phyloP scores from a whole-genome alignment of 768 basidiomycete genomes.

The Lactarius tabidus region DNA sequence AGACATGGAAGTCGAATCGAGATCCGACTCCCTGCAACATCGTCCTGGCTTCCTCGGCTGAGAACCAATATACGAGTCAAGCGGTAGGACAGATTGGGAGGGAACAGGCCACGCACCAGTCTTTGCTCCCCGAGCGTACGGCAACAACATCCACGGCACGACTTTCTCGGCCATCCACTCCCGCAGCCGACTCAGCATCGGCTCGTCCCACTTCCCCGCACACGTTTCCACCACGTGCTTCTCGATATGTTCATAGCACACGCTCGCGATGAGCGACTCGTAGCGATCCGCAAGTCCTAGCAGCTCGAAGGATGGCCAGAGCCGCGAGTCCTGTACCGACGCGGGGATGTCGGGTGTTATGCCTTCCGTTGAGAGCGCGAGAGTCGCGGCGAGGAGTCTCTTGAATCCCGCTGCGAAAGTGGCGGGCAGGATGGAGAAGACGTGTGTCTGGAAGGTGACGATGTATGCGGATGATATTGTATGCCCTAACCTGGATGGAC shows the following conservation, averaged over 20 bases:
- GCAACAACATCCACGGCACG: conserved; percentile 80
- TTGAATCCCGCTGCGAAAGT: conserved; percentile 68
- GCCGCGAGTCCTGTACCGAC: conserved; percentile 33
- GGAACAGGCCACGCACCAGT: conserved; percentile 40
- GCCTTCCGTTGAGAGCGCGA: conserved; percentile 31
- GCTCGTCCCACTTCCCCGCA: conserved; percentile 62
- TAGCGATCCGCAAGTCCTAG: conserved; percentile 80
- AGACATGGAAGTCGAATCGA: conserved; percentile 88
- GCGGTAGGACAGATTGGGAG: not conserved
- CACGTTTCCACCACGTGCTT: conserved; percentile 62
- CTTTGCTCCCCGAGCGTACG: conserved; percentile 66
- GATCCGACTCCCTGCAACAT: conserved; percentile 76
- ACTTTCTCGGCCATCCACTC: conserved; percentile 78
- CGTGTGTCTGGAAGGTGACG: conserved; percentile 65
- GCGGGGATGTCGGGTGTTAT: conserved; percentile 20
- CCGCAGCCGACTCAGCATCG: conserved; percentile 56
- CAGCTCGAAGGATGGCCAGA: conserved; percentile 61
- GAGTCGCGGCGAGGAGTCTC: conserved; percentile 55
- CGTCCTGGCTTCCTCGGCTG: conserved; percentile 65
- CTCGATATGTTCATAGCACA: conserved; percentile 86
- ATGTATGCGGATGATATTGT: conserved; percentile 60
- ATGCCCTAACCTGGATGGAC: conserved; percentile 48
- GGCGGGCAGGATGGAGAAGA: conserved; percentile 68
- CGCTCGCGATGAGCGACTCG: conserved; percentile 75
- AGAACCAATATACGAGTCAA: not conserved